Base-by-base conservation (phyloP, 208 protist genomes). In the Angomonas ambiguus region DNA sequence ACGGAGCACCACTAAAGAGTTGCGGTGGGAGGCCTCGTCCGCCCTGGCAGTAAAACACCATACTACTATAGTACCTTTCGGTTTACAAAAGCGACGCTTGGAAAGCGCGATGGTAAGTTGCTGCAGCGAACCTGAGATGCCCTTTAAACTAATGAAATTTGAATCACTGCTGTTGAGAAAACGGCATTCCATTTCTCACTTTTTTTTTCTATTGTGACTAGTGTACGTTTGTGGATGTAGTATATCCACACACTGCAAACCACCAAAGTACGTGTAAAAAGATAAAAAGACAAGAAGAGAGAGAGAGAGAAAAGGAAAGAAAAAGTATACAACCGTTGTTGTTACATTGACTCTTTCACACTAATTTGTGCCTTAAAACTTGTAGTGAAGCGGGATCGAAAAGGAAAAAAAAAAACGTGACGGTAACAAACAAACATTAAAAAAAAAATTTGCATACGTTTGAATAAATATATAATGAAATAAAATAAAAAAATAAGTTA, bases 241-340 rank as follows among this genome's bases (percentile, higher is more conserved):
- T n/a, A n/a, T n/a, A n/a, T n/a, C n/a, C n/a, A n/a, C n/a, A n/a
- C n/a, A n/a, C n/a, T 53, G 48, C 48, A 18, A 59, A 59, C 3
- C 30, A 30, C 3, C 2, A 45, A 42, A 45, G 33, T 41, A 30
- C 5, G n/a, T 35, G 5, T 53, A 27, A 25, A 64, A 35, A n/a
- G n/a, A 1, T 41, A 66, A 33, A 66, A 56, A 66, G 4, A 53
- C 33, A 34, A 56, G 35, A n/a, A 35, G 22, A 56, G 13, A 53
- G 48, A 27, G 45, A 16, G 31, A 38, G 35, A 16, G 59, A 51
- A 30, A 61, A 35, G 25, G 30, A 41, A 58, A 58, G 22, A n/a
- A 28, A 30, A 30, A 28, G 51, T 3, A 58, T 35, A n/a, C 4
- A 55, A 22, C 6, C 28, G 49, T 5, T 30, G 4, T 55, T 55